phyloP scores from a whole-genome alignment of 352 stramenopile genomes.

The Globisporangium lucens region DNA sequence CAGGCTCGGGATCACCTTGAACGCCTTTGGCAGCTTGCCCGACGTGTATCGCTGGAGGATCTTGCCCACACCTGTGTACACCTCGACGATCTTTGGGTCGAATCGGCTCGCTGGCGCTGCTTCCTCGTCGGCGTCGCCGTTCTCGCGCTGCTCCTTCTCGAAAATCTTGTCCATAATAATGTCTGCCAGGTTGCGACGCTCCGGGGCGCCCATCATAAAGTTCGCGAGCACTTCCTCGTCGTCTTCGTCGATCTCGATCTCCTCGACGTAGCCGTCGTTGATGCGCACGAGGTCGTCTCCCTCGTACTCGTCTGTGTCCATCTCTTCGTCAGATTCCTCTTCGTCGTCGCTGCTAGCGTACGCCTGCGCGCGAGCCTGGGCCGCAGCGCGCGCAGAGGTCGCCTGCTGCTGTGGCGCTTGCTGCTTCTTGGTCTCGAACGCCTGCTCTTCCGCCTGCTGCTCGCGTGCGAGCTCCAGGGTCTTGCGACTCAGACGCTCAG shows the following conservation, averaged over 20 bases:
- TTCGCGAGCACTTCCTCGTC: constrained; percentile 85
- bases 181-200: constrained; percentile 95
- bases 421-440: constrained; percentile 37
- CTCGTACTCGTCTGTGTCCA: constrained; percentile 87
- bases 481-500: constrained; percentile 78
- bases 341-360: constrained; percentile 64
- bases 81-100: constrained; percentile 96
- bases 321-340: constrained; percentile 82
- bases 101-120: constrained; percentile 65
- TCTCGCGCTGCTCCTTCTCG: constrained; percentile 91
- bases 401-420: constrained; percentile 12
- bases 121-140: constrained; percentile 74
- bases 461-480: constrained; percentile 72
- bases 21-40: constrained; percentile 99
- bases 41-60: constrained; percentile 96
- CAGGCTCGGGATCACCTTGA: constrained; percentile 99
- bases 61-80: constrained; percentile 98
- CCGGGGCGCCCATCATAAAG: constrained; percentile 80
- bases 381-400: constrained; percentile 9
- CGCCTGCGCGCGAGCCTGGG: constrained; percentile 22
- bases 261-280: constrained; percentile 90
- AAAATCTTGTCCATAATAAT: constrained; percentile 99
- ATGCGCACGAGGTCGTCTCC: constrained; percentile 87
- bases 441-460: constrained; percentile 80
- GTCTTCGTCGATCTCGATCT: constrained; percentile 86